phyloP scores from a whole-genome alignment of 345 rosid genomes.

The Aurinia saxatilis region DNA sequence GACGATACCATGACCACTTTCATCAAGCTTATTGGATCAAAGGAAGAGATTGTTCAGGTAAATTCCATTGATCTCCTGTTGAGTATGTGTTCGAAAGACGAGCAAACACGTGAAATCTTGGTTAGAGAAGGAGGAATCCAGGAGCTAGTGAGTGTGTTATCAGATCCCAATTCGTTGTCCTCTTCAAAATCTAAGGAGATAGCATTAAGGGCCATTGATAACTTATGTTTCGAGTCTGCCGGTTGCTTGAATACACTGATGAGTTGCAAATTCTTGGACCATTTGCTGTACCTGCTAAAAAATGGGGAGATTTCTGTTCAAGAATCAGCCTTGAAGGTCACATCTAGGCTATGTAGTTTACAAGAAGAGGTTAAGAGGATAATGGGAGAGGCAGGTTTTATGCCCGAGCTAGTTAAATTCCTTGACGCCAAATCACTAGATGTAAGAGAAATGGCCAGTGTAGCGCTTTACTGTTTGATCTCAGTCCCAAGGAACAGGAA shows the following conservation, averaged over 20 bases:
- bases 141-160: slow-evolving; percentile 41
- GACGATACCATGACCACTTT: slow-evolving; percentile 47
- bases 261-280: slow-evolving; percentile 52
- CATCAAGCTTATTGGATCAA: slow-evolving; percentile 59
- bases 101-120: slow-evolving; percentile 42
- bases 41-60: slow-evolving; percentile 62
- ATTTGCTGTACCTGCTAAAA: slow-evolving; percentile 43
- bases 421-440: slow-evolving; percentile 73
- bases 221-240: slow-evolving; percentile 55
- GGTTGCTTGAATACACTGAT: slow-evolving; percentile 36
- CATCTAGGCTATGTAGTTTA: slow-evolving; percentile 47
- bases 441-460: slow-evolving; percentile 71
- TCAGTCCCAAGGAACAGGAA: slow-evolving; percentile 61
- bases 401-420: slow-evolving; percentile 65
- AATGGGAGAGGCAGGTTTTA: slow-evolving; percentile 78
- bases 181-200: slow-evolving; percentile 60
- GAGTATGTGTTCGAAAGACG: slow-evolving; percentile 56
- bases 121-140: slow-evolving; percentile 63
- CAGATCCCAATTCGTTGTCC: slow-evolving; percentile 41
- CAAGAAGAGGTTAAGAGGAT: slow-evolving; percentile 61
- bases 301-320: slow-evolving; percentile 68
- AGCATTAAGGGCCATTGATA: slow-evolving; percentile 61
- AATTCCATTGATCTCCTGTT: slow-evolving; percentile 64
- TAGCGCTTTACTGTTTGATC: slow-evolving; percentile 50
- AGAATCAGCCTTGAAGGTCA: slow-evolving; percentile 66